A percentile compares a stretch with the other conserved stretches of the same genome.
phyloP scores from a whole-genome alignment of 805 yeast genomes.

The Saccharomycopsis sp. region DNA sequence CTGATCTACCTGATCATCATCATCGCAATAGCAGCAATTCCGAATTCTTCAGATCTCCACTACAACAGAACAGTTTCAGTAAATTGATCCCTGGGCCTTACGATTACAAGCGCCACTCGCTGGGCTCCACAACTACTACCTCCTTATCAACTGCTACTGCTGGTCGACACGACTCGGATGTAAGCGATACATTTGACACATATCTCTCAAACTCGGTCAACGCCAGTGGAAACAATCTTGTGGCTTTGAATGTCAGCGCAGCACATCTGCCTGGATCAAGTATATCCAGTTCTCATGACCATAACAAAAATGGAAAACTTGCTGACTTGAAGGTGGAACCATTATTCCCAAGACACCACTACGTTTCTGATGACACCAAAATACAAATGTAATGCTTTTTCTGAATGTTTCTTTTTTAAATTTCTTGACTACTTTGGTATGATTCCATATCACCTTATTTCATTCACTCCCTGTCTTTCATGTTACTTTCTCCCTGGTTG shows the following conservation, averaged over 20 bases:
- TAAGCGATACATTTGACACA: slow-evolving; percentile 15
- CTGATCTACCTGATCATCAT: neutral
- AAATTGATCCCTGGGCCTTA: slow-evolving; percentile 1
- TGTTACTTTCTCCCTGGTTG: neutral
- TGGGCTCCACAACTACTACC: slow-evolving; percentile 2
- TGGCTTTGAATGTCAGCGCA: neutral
- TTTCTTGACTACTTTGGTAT: neutral
- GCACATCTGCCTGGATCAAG: slow-evolving; percentile 9
- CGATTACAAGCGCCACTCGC: slow-evolving; percentile 1
- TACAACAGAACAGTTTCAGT: neutral
- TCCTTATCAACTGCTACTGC: slow-evolving; percentile 6
- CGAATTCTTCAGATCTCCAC: neutral
- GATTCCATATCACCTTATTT: neutral
- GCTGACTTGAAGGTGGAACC: slow-evolving; percentile 12
- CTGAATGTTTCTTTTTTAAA: neutral
- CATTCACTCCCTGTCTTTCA: neutral
- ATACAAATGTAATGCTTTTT: neutral
- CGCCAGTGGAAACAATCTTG: neutral
- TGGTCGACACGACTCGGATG: slow-evolving; percentile 18
- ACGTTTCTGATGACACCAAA: neutral
- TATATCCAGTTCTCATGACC: slow-evolving; percentile 2
- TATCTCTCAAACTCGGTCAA: neutral
- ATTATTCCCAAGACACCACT: slow-evolving; percentile 9
- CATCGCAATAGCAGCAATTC: neutral
- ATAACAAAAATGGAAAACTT: slow-evolving; percentile 1